Evolutionary conservation across 371 early-diverging fungal genomes (phyloP), one percentile per base, ranked within the genome.

Genomic region (Rhizopus stolonifer): DNA sequence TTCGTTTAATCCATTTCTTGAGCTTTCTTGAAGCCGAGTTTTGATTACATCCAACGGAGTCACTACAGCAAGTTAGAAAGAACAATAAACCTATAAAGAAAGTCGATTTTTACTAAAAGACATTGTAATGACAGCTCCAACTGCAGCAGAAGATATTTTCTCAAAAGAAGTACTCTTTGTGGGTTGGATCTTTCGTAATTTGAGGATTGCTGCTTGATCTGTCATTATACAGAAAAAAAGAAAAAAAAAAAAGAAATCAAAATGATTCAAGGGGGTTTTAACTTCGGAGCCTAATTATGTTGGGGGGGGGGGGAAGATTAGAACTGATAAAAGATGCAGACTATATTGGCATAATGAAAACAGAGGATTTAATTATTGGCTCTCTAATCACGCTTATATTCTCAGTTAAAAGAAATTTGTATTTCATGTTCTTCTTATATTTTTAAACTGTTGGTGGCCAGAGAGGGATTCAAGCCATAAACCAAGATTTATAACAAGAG

Each of bases 31-130:
- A 44, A 96, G 72, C 38, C 93, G 61, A 4, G 97, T 96, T 70
- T 96, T 96, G 25, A 88, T 86, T 10, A 95, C 95, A 67, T 98
- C 97, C 15, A 98, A 70, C 0, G 98, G 98, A 5, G 87, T 95
- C 10, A 96, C 96, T 46, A 86, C 31, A 29, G 10, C 10, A 10
- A 29, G 31, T 29, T 29, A 48, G 91, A 85, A 94, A 93, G 15
- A 93, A 95, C 34, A 65, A 58, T 65, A 29, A 14, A 23, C 22
- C 48, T 1, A 33, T 13, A n/a, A 14, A 21, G n/a, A n/a, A n/a
- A n/a, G n/a, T n/a, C n/a, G n/a, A n/a, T n/a, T 31, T 65, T 49
- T 75, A 75, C 76, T 67, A 11, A 75, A 65, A n/a, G 66, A 40
- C 51, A 67, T 65, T 4, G 77, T 76, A 17, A 68, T 49, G 2